A percentile compares a stretch with the other conserved stretches of the same genome.
Evolutionary conservation across 768 basidiomycete genomes (phyloP).

Genomic region (Plicaturopsis crispa): DNA sequence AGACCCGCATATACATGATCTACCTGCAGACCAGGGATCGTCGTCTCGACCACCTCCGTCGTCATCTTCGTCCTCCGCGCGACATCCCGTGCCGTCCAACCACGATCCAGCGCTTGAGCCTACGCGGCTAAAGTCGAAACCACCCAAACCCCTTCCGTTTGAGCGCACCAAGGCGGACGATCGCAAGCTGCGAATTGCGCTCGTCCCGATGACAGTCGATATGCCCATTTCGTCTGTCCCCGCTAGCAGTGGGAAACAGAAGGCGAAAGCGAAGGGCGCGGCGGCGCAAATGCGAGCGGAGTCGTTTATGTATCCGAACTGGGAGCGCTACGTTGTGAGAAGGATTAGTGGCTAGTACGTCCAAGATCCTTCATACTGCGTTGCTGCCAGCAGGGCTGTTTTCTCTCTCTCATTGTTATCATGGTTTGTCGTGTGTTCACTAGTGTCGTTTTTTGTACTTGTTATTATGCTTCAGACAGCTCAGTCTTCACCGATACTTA

Average conservation of each 20-base stretch:
- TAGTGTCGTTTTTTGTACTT: no score
- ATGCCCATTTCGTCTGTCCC: constrained; percentile 8
- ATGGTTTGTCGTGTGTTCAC: no score
- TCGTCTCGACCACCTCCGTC: constrained; percentile 10
- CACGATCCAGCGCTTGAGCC: background rate
- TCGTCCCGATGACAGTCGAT: constrained; percentile 36
- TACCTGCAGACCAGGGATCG: constrained; percentile 4
- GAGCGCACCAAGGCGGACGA: constrained; percentile 41
- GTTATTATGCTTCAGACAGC: no score
- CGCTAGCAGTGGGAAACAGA: constrained; percentile 14
- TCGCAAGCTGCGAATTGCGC: constrained; percentile 43
- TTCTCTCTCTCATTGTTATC: no score
- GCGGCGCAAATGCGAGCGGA: constrained; percentile 31
- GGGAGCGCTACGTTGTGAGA: constrained; percentile 58
- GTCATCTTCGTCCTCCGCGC: constrained; percentile 24
- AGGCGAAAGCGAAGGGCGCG: constrained; percentile 19
- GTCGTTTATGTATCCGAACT: constrained; percentile 48
- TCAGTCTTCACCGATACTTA: no score
- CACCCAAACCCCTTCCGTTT: constrained; percentile 45
- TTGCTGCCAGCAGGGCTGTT: no score
- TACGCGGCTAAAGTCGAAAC: constrained; percentile 22
- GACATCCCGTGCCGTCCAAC: constrained; percentile 12
- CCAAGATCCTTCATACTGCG: no score
- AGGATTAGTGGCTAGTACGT: constrained; percentile 21
- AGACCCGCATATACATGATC: no score